Conservation (phyloP, 2,329 filamentous ascomycete species). For the Fusarium fracticaudum region DNA sequence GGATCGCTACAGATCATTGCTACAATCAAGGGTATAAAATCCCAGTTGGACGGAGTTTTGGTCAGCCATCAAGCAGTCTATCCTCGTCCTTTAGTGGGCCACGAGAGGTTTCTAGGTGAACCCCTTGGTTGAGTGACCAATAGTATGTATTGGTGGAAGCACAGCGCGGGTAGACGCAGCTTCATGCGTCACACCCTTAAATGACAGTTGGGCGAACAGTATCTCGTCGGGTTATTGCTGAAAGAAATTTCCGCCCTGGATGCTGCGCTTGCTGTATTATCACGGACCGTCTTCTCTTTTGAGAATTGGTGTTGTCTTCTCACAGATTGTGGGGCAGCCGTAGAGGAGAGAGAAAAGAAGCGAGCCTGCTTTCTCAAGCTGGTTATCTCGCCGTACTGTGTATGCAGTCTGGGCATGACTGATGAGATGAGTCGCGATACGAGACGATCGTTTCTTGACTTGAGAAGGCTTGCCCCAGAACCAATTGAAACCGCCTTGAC, state of each 20-base stretch:
- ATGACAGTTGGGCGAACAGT: conserved; percentile 39
- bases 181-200: conserved; percentile 31
- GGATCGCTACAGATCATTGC: conserved; percentile 27
- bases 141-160: conserved; percentile 22
- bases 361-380: conserved; percentile 17
- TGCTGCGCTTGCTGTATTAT: conserved; percentile 13
- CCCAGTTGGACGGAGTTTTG: conserved; percentile 25
- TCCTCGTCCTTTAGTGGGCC: conserved; percentile 15
- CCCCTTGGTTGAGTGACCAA: conserved; percentile 26
- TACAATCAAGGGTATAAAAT: conserved; percentile 3
- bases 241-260: conserved; percentile 37
- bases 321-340: conserved; percentile 10
- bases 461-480: conserved; percentile 22
- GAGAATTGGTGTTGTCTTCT: conserved; percentile 2
- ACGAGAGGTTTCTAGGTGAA: conserved; percentile 19
- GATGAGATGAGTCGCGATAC: not conserved
- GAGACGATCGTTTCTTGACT: conserved; percentile 14
- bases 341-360: conserved; percentile 6
- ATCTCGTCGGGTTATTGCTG: conserved; percentile 34
- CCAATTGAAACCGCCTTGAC: conserved; percentile 32
- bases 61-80: conserved; percentile 11
- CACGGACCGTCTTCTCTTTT: conserved; percentile 15
- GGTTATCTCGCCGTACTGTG: conserved; percentile 7
- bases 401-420: not conserved
- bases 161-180: conserved; percentile 23